Evolutionary conservation across 179 eudicot species (phyloP).

Genomic region (Patellifolia procumbens): DNA sequence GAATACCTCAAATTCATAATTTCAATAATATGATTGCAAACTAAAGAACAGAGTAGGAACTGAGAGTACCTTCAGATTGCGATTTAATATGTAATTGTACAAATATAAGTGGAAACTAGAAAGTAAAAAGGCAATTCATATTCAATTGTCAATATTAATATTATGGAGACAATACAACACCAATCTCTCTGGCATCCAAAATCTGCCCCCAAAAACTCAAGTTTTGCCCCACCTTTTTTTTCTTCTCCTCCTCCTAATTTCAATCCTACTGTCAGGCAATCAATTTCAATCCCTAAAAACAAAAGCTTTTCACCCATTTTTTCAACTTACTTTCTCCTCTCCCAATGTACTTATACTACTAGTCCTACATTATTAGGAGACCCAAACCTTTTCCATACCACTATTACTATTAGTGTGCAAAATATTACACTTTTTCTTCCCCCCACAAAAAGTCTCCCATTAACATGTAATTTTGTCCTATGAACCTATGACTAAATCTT

Average conservation of each 20-base stretch:
- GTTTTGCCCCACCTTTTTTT: constrained; percentile 1
- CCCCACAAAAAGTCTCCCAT: constrained; percentile 10
- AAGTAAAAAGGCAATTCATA: constrained; percentile 9
- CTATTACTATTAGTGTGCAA: constrained; percentile 5
- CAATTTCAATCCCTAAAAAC: constrained; percentile 23
- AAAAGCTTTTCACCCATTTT: neutral
- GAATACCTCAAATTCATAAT: too few species aligned
- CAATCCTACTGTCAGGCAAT: constrained; percentile 33
- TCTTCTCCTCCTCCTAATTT: constrained; percentile 24
- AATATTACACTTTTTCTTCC: neutral
- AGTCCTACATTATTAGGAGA: constrained; percentile 13
- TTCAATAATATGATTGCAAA: too few species aligned
- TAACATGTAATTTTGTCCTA: constrained; percentile 16
- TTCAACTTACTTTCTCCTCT: constrained; percentile 17
- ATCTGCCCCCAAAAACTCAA: constrained; percentile 13
- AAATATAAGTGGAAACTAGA: constrained; percentile 1
- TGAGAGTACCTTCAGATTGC: too few species aligned
- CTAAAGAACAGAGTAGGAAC: too few species aligned
- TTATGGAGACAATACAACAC: constrained; percentile 27
- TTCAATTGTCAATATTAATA: neutral
- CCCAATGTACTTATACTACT: constrained; percentile 4
- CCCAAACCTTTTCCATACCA: constrained; percentile 7
- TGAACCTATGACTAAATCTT: constrained; percentile 12
- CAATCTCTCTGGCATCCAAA: constrained; percentile 30
- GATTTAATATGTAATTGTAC: constrained; percentile 5